Evolutionary conservation across 192 early-diverging fungal species (phyloP).

Genomic region (Backusella morwellensis): DNA sequence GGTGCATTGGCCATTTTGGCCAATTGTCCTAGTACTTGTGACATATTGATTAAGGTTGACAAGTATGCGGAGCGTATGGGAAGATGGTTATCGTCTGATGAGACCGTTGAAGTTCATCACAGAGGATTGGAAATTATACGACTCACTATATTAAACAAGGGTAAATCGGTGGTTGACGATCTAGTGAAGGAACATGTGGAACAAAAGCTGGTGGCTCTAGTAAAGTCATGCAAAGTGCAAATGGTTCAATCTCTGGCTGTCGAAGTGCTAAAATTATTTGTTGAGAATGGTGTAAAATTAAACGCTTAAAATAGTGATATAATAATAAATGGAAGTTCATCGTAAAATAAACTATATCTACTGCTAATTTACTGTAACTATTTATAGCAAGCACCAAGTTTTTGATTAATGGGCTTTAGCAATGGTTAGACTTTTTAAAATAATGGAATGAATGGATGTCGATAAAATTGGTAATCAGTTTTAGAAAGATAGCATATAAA

Average conservation of each 20-base stretch:
- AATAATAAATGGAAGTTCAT: background rate
- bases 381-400: background rate
- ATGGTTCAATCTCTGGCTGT: conserved; percentile 52
- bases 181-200: conserved; percentile 49
- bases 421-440: background rate
- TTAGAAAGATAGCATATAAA: background rate
- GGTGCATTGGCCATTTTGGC: conserved; percentile 86
- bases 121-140: conserved; percentile 72
- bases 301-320: background rate
- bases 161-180: conserved; percentile 42
- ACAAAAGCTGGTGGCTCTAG: conserved; percentile 42
- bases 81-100: conserved; percentile 50
- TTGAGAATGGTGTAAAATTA: conserved; percentile 41
- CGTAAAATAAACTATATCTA: background rate
- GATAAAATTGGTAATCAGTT: background rate
- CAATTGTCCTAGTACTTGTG: conserved; percentile 48
- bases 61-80: conserved; percentile 51
- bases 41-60: conserved; percentile 55
- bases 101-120: conserved; percentile 64
- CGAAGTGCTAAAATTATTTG: conserved; percentile 55
- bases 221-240: conserved; percentile 44
- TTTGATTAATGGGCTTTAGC: background rate
- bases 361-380: background rate
- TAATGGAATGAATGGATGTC: background rate
- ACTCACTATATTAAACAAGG: conserved; percentile 51